A percentile compares a stretch with the other conserved stretches of the same genome.
Evolutionary conservation across 1,139 yeast genomes (phyloP).

Genomic region (Yamadazyma jaroonii): DNA sequence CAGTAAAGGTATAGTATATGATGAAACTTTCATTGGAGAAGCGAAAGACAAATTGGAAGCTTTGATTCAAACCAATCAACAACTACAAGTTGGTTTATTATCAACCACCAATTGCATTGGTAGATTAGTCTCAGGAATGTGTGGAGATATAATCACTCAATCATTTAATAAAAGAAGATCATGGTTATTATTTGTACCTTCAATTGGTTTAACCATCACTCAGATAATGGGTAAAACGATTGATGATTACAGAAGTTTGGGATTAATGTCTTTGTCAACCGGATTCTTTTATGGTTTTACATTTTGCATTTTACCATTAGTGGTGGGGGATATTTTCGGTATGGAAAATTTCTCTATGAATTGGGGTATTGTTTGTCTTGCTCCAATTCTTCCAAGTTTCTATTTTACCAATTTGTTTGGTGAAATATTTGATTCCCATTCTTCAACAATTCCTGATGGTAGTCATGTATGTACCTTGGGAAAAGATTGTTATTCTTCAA

Average conservation of each 20-base stretch:
- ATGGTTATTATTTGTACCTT: constrained; percentile 47
- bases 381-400: constrained; percentile 53
- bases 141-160: constrained; percentile 50
- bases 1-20: constrained; percentile 18
- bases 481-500: constrained; percentile 40
- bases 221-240: constrained; percentile 40
- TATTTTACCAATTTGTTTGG: constrained; percentile 54
- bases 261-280: constrained; percentile 39
- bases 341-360: constrained; percentile 52
- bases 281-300: constrained; percentile 60
- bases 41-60: constrained; percentile 22
- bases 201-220: constrained; percentile 36
- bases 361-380: constrained; percentile 56
- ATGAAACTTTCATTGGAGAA: constrained; percentile 12
- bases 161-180: constrained; percentile 42
- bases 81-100: constrained; percentile 53
- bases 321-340: constrained; percentile 59
- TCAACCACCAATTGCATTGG: constrained; percentile 57
- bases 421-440: constrained; percentile 45
- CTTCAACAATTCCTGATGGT: constrained; percentile 18
- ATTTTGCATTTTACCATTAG: constrained; percentile 55
- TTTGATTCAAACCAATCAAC: constrained; percentile 48
- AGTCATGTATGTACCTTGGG: constrained; percentile 35
- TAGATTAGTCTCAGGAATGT: constrained; percentile 48
- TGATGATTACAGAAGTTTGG: constrained; percentile 26